Conservation (phyloP, 2,329 filamentous ascomycete genomes). For the Alternaria panax region DNA sequence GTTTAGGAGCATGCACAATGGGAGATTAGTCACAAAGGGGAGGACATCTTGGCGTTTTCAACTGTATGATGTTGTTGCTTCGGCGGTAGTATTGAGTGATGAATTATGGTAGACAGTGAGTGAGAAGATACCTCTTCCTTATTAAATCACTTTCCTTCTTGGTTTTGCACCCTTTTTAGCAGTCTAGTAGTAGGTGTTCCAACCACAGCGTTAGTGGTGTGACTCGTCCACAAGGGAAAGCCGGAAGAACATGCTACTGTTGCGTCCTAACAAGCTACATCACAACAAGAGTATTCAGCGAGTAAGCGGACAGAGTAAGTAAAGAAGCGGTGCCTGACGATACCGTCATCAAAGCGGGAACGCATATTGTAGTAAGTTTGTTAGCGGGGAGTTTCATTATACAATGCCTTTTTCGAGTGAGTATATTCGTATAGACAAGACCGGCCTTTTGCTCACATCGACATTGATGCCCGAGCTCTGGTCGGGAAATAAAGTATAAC, state of each 20-base stretch:
- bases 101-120: constrained; percentile 6
- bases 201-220: neutral
- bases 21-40: neutral
- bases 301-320: no score
- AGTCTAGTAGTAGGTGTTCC: neutral
- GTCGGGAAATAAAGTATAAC: neutral
- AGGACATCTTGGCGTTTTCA: constrained; percentile 9
- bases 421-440: neutral
- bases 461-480: neutral
- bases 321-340: no score
- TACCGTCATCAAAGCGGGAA: neutral
- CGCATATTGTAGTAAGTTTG: neutral
- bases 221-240: no score
- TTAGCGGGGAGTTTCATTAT: neutral
- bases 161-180: neutral
- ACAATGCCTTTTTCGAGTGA: neutral
- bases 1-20: constrained; percentile 3
- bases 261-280: no score
- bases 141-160: neutral
- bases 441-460: neutral
- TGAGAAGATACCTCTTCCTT: neutral
- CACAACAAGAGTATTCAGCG: no score
- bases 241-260: no score
- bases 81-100: constrained; percentile 5
- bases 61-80: constrained; percentile 6